A percentile compares a stretch with the other conserved stretches of the same genome.
phyloP scores from a whole-genome alignment of 192 early-diverging fungal genomes.

The Thamnidium elegans region DNA sequence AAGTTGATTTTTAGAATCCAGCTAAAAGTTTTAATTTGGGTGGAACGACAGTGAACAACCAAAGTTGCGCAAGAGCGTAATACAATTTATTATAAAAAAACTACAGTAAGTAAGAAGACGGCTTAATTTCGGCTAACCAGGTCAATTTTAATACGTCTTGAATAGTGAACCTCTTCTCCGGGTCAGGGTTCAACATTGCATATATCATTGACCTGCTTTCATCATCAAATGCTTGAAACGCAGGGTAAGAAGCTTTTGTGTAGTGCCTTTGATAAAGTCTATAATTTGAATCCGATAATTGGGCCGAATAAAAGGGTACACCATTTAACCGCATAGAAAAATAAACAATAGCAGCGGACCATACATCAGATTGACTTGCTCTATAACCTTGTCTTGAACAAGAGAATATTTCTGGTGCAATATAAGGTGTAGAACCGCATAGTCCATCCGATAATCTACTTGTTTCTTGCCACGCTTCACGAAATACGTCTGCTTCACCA shows the following conservation, averaged over 20 bases:
- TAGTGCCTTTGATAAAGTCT: conserved; percentile 14
- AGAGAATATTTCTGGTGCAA: conserved; percentile 85
- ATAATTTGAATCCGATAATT: conserved; percentile 60
- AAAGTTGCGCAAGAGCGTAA: neutral
- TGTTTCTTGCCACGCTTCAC: conserved; percentile 47
- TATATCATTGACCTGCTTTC: conserved; percentile 13
- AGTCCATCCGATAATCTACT: conserved; percentile 79
- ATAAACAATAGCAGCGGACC: conserved; percentile 91
- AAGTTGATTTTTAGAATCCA: no score
- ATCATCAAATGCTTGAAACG: conserved; percentile 2
- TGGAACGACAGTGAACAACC: no score
- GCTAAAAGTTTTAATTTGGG: no score
- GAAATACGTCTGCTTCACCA: conserved; percentile 94
- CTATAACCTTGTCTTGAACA: conserved; percentile 72
- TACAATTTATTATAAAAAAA: neutral
- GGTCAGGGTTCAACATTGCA: conserved; percentile 40
- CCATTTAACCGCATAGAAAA: conserved; percentile 75
- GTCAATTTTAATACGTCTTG: conserved; percentile 25
- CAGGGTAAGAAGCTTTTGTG: conserved; percentile 1
- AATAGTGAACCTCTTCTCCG: conserved; percentile 39
- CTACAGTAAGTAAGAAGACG: no score
- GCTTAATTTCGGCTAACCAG: conserved; percentile 27
- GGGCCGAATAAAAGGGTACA: conserved; percentile 64
- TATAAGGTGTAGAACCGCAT: conserved; percentile 94
- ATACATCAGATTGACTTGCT: conserved; percentile 84